Conservation (phyloP, 1,284 basidiomycete genomes). For the Leccinum proliferum region DNA sequence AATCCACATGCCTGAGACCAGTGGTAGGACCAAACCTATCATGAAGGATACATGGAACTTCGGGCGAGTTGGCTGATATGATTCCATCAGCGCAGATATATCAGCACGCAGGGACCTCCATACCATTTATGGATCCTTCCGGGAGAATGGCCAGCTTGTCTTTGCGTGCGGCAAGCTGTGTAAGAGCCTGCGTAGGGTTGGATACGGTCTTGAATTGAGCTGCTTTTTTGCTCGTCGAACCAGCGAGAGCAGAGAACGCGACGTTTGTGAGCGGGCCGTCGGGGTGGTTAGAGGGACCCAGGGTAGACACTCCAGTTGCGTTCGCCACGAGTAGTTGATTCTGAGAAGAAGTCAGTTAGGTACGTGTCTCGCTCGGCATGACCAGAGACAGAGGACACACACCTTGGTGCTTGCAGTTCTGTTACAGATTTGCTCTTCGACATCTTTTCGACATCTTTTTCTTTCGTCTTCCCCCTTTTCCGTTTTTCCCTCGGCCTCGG, state of each 20-base stretch:
- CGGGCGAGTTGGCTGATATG: not conserved
- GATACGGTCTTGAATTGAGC: slow-evolving; percentile 57
- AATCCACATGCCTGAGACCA: not conserved
- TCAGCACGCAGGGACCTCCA: not conserved
- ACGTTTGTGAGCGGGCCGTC: slow-evolving; percentile 52
- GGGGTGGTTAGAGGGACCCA: slow-evolving; percentile 30
- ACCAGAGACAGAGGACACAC: slow-evolving; percentile 4
- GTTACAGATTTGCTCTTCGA: slow-evolving; percentile 29
- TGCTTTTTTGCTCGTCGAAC: slow-evolving; percentile 46
- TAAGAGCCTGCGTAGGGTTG: slow-evolving; percentile 80
- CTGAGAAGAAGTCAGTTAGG: slow-evolving; percentile 32
- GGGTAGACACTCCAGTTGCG: slow-evolving; percentile 27
- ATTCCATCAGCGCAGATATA: not conserved
- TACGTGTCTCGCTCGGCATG: no score
- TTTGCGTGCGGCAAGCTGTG: slow-evolving; percentile 70
- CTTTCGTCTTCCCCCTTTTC: slow-evolving; percentile 38
- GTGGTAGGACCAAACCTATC: not conserved
- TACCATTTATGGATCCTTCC: slow-evolving; percentile 32
- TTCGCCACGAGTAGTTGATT: slow-evolving; percentile 72
- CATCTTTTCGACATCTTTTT: slow-evolving; percentile 22
- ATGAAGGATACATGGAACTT: not conserved
- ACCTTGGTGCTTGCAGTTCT: slow-evolving; percentile 45
- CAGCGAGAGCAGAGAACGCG: slow-evolving; percentile 63
- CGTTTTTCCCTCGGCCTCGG: slow-evolving; percentile 45
- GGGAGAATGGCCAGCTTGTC: slow-evolving; percentile 68